phyloP scores from a whole-genome alignment of 1,139 yeast species.

The Sugiyamaella pinicola region DNA sequence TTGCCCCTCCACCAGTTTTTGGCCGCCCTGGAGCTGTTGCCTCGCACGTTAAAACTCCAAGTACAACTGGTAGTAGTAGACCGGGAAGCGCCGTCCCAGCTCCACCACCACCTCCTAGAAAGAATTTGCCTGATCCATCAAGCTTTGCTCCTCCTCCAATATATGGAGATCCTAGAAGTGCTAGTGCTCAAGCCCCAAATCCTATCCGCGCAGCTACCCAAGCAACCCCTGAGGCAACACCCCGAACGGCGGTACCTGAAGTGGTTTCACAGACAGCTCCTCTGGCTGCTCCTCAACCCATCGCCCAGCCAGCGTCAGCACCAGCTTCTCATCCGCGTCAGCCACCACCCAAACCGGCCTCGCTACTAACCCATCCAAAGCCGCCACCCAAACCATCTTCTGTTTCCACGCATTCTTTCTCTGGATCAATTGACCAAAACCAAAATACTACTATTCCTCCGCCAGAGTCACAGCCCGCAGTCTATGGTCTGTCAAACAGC shows the following conservation, averaged over 20 bases:
- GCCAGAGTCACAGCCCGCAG: constrained; percentile 13
- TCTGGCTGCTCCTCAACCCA: constrained; percentile 7
- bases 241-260: constrained; percentile 4
- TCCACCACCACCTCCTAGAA: constrained; percentile 25
- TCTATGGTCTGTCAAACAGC: not conserved
- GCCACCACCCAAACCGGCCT: constrained; percentile 21
- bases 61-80: constrained; percentile 5
- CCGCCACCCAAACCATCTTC: constrained; percentile 22
- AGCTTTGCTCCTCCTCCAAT: constrained; percentile 50
- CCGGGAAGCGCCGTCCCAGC: not conserved
- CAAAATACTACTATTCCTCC: not conserved
- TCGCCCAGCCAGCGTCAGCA: constrained; percentile 1
- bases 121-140: constrained; percentile 46
- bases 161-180: constrained; percentile 24
- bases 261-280: constrained; percentile 13
- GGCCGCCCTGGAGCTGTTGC: constrained; percentile 22
- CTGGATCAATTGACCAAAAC: not conserved
- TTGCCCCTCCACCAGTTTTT: constrained; percentile 49
- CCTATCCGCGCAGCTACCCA: constrained; percentile 12
- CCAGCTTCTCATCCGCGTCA: constrained; percentile 21
- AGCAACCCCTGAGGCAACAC: constrained; percentile 17
- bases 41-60: constrained; percentile 11
- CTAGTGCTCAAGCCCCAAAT: constrained; percentile 17
- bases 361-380: constrained; percentile 12
- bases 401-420: not conserved